phyloP scores from a whole-genome alignment of 2,329 filamentous ascomycete species.

The Mollisia scopiformis region DNA sequence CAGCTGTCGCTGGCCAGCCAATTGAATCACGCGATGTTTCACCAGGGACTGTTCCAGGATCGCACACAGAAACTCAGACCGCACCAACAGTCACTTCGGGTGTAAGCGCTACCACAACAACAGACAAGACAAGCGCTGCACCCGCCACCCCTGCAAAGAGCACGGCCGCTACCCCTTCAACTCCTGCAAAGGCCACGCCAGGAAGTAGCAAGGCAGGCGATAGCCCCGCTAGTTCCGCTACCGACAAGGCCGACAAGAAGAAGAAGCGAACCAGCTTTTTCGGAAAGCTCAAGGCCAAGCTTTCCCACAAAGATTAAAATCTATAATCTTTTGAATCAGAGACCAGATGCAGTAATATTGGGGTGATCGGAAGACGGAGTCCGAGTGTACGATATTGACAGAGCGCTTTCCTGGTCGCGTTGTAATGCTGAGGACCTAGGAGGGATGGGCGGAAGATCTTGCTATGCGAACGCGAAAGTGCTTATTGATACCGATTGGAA shows the following conservation, averaged over 20 bases:
- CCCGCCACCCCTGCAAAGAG: constrained; percentile 25
- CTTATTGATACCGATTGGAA: constrained; percentile 18
- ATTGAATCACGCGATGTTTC: constrained; percentile 34
- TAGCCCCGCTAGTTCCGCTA: constrained; percentile 26
- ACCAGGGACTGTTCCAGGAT: constrained; percentile 33
- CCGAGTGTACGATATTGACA: constrained; percentile 32
- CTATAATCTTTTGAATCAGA: background rate
- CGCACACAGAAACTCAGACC: constrained; percentile 27
- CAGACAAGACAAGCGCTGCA: constrained; percentile 22
- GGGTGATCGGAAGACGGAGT: constrained; percentile 11
- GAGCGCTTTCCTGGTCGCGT: constrained; percentile 3
- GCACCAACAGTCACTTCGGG: constrained; percentile 32
- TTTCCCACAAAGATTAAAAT: constrained; percentile 38
- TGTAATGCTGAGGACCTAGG: constrained; percentile 14
- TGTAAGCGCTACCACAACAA: constrained; percentile 25
- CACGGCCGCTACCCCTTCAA: constrained; percentile 20
- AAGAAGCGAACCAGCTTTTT: constrained; percentile 41
- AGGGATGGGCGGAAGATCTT: background rate
- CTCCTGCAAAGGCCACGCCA: constrained; percentile 27
- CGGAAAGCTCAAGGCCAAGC: constrained; percentile 55
- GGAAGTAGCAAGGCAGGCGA: constrained; percentile 31
- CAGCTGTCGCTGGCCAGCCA: constrained; percentile 8
- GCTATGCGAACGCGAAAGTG: constrained; percentile 6
- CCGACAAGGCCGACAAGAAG: constrained; percentile 39
- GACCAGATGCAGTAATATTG: constrained; percentile 15